Base-by-base conservation (phyloP, 352 stramenopile genomes). In the Phytophthora cactorum region DNA sequence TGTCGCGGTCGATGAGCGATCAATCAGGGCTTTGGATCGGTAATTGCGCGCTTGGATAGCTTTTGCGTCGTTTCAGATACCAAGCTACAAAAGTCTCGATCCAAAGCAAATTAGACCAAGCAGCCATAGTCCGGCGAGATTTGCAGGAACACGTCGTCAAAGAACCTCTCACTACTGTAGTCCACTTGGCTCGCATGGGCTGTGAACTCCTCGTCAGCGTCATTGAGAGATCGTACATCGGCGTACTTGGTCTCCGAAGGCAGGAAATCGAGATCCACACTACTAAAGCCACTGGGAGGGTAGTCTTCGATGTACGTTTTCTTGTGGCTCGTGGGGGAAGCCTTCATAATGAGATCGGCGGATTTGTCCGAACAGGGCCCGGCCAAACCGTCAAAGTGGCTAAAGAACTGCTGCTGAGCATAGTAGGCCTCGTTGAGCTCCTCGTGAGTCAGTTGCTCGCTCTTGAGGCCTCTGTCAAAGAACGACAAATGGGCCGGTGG, bases 101-200 rank as follows among this genome's bases (percentile, higher is more conserved):
- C 22, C 29, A 39, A 46, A 36, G 38, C 17, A 46, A 47, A 1
- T 77, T 76, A 90, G 31, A 91, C 82, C 53, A 91, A 70, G 47
- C 82, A 91, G 53, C 81, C 84, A 29, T 89, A 91, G 63, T 92
- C 79, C 0, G 85, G 83, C 14, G 83, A 91, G 58, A 91, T 91
- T 53, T 93, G 85, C 29, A 91, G 68, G 59, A 91, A 92, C 15
- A 93, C 78, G 52, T 93, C 78, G 72, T 89, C 83, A 62, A 89
- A 91, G 70, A 90, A 90, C 44, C 78, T 75, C 38, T 91, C 83
- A 52, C 77, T 90, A 56, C 62, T 83, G 74, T 89, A 91, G 63
- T 93, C 85, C 55, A 88, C 74, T 51, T 86, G 75, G 31, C 52
- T 82, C n/a, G 70, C 61, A 34, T 74, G 68, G 17, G 82, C 73